A percentile compares a stretch with the other conserved stretches of the same genome.
Conservation (phyloP, 148 eudicot genomes). For the Rhododendron kiyosumense region DNA sequence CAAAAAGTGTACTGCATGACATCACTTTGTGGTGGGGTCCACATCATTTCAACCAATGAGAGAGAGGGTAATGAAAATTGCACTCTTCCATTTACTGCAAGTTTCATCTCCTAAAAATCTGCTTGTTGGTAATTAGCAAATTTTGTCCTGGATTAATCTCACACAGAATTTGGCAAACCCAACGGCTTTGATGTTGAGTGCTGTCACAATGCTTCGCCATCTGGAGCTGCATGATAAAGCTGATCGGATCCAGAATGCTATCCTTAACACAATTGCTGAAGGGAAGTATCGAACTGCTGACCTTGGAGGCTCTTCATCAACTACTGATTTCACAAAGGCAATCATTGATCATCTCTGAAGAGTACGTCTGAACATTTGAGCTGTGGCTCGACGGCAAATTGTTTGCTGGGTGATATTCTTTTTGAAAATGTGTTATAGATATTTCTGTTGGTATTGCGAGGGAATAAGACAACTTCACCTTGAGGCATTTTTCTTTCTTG, state of each 20-base stretch:
- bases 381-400: neutral
- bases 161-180: conserved; percentile 70
- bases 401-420: neutral
- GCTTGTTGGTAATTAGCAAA: neutral
- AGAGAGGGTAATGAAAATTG: no score
- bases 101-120: neutral
- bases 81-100: neutral
- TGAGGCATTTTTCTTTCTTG: neutral
- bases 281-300: conserved; percentile 83
- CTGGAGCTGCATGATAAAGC: conserved; percentile 80
- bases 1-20: no score
- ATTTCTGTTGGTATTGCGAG: neutral
- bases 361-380: neutral
- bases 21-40: no score
- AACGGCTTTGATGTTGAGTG: conserved; percentile 81
- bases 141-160: neutral
- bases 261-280: conserved; percentile 74
- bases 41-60: no score
- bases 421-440: neutral
- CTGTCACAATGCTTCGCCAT: conserved; percentile 83
- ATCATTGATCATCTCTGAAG: conserved; percentile 44
- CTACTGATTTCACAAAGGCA: conserved; percentile 76
- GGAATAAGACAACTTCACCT: neutral
- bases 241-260: conserved; percentile 69
- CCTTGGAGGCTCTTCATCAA: conserved; percentile 79